phyloP scores from a whole-genome alignment of 805 yeast genomes.

The Kazachstania psychrophila region DNA sequence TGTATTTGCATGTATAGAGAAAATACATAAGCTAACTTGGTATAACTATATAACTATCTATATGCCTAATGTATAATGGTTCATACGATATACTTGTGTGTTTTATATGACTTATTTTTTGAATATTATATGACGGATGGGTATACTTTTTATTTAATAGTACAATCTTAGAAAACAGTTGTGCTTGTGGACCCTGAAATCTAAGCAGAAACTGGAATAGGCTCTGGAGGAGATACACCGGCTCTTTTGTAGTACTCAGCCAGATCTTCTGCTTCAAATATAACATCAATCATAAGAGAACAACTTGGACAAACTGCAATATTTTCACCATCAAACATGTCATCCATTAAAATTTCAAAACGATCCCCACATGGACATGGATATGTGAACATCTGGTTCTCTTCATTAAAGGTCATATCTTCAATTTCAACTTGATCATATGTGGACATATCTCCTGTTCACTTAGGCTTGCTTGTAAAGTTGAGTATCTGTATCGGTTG shows the following conservation, averaged over 20 bases:
- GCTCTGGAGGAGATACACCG: slow-evolving; percentile 24
- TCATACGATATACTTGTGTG: too few species aligned
- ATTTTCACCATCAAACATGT: slow-evolving; percentile 81
- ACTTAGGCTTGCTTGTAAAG: not conserved
- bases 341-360: slow-evolving; percentile 79
- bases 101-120: too few species aligned
- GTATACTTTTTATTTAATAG: too few species aligned
- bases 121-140: too few species aligned
- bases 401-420: slow-evolving; percentile 85
- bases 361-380: slow-evolving; percentile 99
- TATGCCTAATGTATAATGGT: too few species aligned
- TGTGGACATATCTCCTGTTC: slow-evolving; percentile 38
- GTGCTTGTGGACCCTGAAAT: too few species aligned
- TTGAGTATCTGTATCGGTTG: not conserved
- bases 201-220: slow-evolving; percentile 17
- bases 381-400: slow-evolving; percentile 73
- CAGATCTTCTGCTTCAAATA: slow-evolving; percentile 58
- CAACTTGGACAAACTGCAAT: slow-evolving; percentile 96
- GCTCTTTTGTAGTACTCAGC: slow-evolving; percentile 35
- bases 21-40: too few species aligned
- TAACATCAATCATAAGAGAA: slow-evolving; percentile 83
- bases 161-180: too few species aligned
- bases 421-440: slow-evolving; percentile 96
- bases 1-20: too few species aligned
- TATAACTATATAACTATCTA: too few species aligned